Evolutionary conservation across 176 grass and related monocot species (phyloP).

Genomic region (Saccharum spontaneum): DNA sequence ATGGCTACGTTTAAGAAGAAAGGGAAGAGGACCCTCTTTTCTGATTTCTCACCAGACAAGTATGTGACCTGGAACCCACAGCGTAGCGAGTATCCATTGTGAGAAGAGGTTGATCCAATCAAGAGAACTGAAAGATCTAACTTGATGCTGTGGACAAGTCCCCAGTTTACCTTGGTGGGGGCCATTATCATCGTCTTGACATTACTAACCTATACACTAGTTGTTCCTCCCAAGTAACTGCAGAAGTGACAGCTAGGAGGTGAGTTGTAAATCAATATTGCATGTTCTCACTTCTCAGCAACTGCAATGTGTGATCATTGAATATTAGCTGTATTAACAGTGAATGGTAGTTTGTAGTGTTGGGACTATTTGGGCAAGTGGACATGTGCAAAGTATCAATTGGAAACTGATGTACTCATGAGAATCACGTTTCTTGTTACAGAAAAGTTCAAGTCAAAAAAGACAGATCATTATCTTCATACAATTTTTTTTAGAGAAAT

Average conservation of each 20-base stretch:
- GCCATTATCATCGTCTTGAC: constrained; percentile 71
- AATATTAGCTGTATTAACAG: constrained; percentile 1
- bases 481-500: not conserved
- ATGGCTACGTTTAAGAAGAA: constrained; percentile 74
- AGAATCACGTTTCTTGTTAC: constrained; percentile 41
- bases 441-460: constrained; percentile 23
- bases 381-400: constrained; percentile 16
- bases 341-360: constrained; percentile 12
- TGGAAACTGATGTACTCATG: constrained; percentile 1
- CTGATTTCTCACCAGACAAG: constrained; percentile 74
- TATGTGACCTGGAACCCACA: constrained; percentile 90
- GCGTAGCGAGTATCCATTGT: constrained; percentile 70
- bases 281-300: not conserved
- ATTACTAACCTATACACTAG: constrained; percentile 76
- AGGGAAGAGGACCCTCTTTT: constrained; percentile 81
- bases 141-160: constrained; percentile 88
- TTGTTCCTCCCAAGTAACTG: constrained; percentile 69
- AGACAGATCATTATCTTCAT: constrained; percentile 40
- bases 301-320: constrained; percentile 2
- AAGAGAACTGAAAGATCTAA: constrained; percentile 89
- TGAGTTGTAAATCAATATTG: constrained; percentile 17
- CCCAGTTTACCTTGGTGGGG: constrained; percentile 79
- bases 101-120: constrained; percentile 91
- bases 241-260: constrained; percentile 24
- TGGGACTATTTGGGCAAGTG: constrained; percentile 37